Evolutionary conservation across 23 red algal species (phyloP).

Genomic region (Cyanidium caldarium): DNA sequence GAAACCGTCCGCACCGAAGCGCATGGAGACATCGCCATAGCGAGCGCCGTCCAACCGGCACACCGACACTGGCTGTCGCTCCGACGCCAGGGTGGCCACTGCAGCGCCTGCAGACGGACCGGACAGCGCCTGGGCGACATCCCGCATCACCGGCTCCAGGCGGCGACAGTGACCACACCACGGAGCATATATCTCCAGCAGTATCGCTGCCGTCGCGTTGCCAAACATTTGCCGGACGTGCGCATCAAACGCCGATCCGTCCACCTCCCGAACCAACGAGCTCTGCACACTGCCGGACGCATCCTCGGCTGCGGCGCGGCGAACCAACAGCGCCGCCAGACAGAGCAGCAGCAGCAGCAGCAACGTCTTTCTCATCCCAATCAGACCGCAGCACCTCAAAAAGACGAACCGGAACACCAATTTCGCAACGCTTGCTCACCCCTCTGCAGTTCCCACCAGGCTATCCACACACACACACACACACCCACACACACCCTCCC

Average conservation of each 20-base stretch:
- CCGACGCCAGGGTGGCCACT: no score
- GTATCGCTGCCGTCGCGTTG: background rate
- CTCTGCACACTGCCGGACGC: no score
- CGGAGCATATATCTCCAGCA: conserved; percentile 43
- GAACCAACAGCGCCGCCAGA: no score
- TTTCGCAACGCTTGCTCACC: no score
- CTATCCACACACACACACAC: no score
- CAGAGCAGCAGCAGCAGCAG: no score
- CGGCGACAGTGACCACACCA: conserved; percentile 95
- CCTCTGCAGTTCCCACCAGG: no score
- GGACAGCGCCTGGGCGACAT: conserved; percentile 36
- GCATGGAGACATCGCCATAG: background rate
- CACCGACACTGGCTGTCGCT: background rate
- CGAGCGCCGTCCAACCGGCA: background rate
- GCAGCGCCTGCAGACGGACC: background rate
- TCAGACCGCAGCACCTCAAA: no score
- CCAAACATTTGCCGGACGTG: background rate
- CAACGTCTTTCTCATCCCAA: no score
- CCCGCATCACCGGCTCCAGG: conserved; percentile 44
- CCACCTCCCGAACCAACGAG: background rate
- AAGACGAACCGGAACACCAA: no score
- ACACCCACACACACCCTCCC: no score
- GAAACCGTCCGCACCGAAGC: background rate
- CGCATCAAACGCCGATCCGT: background rate
- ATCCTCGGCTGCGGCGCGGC: no score